Evolutionary conservation across 1,284 basidiomycete genomes (phyloP), one percentile per base, ranked within the genome.

Genomic region (Peniophora sp.): DNA sequence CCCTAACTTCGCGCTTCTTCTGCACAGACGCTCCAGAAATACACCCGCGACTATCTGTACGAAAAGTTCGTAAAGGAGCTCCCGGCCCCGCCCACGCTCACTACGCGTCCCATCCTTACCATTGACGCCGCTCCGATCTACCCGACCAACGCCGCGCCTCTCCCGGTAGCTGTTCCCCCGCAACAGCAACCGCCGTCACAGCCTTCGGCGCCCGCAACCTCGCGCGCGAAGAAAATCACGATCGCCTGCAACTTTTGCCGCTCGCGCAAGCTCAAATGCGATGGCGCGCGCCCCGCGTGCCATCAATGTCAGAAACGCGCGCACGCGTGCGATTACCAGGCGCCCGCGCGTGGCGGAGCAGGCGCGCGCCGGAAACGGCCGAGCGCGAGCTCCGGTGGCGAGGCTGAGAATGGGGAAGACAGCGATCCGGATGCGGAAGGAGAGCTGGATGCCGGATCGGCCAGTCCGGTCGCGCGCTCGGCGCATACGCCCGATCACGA

Each of bases 231-330:
- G 71, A 89, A 89, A 67, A 89, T 88, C 51, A 87, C 83, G 17
- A 85, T 89, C 47, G 86, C 86, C 47, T 90, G 86, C 70, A 88
- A 89, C 65, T 90, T 90, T 66, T 90, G 86, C 69, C 82, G 86
- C 55, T 89, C 87, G 43, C 79, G 87, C 52, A 90, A 90, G 68
- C 73, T 90, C 39, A 90, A 90, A 70, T 90, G 87, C 63, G 87
- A 90, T 60, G 87, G 87, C 48, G 84, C 83, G 34, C 78, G 84
- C 47, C 87, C 87, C 12, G 84, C 85, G 14, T 90, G 87, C 61
- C 72, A 78, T 45, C 87, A 90, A 63, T 90, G 87, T 61, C 68
- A 79, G 55, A 89, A 90, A 64, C 79, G 87, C 45, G 77, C 75
- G 37, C 79, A 88, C 57, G 67, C 76, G 10, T 90, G 88, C 64